Base-by-base conservation (phyloP, 73 alveolate genomes). In the Symbiodinium pilosum region DNA sequence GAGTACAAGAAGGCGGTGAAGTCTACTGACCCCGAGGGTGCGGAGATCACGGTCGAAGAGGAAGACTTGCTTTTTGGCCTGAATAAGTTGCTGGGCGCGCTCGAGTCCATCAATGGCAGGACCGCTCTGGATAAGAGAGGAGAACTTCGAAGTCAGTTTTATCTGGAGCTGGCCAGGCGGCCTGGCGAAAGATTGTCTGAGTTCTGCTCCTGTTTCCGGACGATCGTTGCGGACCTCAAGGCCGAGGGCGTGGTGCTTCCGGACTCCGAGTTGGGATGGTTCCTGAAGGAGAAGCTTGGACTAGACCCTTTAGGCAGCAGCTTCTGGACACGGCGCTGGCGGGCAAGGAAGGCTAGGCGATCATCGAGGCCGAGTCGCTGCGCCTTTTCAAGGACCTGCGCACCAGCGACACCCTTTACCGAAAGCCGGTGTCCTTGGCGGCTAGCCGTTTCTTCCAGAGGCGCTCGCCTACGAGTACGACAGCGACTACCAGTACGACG, bases 71-170 rank as follows among this genome's bases (percentile, higher is more conserved):
- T 84, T 0, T 32, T 40, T 43, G 92, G 92, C 0, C 1, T 84
- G n/a, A 28, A 84, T 1, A 84, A 84, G 28, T 40, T 84, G 75
- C 43, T 84, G 92, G 30, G 21, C 11, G 92, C 92, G 11, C 43
- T 54, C 73, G 92, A 84, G n/a, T 2, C 18, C 30, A 84, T 84
- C 43, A 84, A n/a, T n/a, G 92, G 92, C 34, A 39, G 75, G 20
- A 84, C 92, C 5, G 92, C 71, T 21, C 75, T 81, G 54, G 88
- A 81, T 34, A 81, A 81, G 59, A 21, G 88, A 3, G 88, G 88
- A 14, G 88, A 81, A 18, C 32, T 81, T 3, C 88, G 88, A 20
- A 42, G 43, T 18, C 26, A 14, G 54, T 81, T 81, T 30, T 81
- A 81, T 44, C 34, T 81, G 88, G 88, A 81, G 21, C 43, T 81